Base-by-base conservation (phyloP, 441 rosid genomes). In the Gossypium davidsonii region DNA sequence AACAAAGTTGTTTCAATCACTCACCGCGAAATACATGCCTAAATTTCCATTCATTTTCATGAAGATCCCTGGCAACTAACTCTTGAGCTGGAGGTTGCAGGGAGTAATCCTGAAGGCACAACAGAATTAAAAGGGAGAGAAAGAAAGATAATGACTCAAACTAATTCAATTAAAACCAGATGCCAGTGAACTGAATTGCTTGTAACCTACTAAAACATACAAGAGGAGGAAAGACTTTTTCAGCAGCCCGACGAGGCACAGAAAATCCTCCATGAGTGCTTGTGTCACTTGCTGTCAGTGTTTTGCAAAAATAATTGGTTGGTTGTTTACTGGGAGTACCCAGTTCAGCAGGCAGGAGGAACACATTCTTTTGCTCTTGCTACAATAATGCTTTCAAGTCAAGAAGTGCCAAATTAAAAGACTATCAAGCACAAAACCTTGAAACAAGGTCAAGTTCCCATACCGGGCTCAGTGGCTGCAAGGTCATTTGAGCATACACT, bases 261-360 rank as follows among this genome's bases (percentile, higher is more conserved):
- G 94, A 90, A 74, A 90, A 90, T 6, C 94, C 94, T 58, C 94
- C 94, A 76, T 89, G 94, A 3, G 94, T 89, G 66, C 94, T 89
- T 15, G 94, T 89, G 77, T 89, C 94, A 83, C 94, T 89, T 14
- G 94, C 94, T 6, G 94, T 90, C 64, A 90, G 75, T n/a, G 88
- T 90, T 76, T 90, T 90, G 49, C 91, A 90, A 70, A 89, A 90
- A 77, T 88, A 90, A 78, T 90, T 90, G 25, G 85, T 86, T 59
- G 94, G 94, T 78, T 88, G 92, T 77, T 90, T 90, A 79, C 88
- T 85, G n/a, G 87, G 85, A 11, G 79, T 72, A 20, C 90, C 93
- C 75, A 88, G 66, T 77, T 90, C 95, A 6, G 82, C 83, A 2
- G 91, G 86, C 46, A 80, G 86, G 62, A 85, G 80, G 79, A 71